Conservation (phyloP, 495 filamentous ascomycete species). For the Hypoxylon fuscum region DNA sequence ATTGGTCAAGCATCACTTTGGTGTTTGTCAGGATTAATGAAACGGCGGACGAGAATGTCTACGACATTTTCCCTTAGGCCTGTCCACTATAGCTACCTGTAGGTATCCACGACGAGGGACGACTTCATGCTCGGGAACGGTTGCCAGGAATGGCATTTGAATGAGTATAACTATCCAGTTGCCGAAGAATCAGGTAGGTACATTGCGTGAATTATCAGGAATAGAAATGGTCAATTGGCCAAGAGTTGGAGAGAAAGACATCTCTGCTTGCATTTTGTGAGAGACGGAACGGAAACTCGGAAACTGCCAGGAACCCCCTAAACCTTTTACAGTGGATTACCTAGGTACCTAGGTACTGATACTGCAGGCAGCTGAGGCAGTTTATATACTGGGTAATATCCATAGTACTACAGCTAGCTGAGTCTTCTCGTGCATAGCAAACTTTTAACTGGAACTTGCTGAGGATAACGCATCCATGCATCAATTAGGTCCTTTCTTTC, state of each 20-base stretch:
- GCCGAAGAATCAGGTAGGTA: not conserved
- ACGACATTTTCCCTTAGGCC: constrained; percentile 1
- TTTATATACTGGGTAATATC: no score
- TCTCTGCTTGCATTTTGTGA: not conserved
- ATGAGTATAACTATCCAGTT: no score
- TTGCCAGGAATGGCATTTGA: constrained; percentile 22
- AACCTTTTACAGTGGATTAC: no score
- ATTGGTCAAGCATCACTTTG: constrained; percentile 19
- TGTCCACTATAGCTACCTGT: constrained; percentile 8
- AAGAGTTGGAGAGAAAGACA: constrained; percentile 7
- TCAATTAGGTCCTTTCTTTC: not conserved
- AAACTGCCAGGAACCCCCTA: no score
- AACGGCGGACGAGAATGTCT: constrained; percentile 12
- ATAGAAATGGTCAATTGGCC: constrained; percentile 21
- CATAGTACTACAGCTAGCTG: no score
- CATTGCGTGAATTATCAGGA: constrained; percentile 18
- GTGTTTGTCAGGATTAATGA: constrained; percentile 7
- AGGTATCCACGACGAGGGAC: constrained; percentile 14
- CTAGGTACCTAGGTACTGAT: no score
- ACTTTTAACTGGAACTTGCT: not conserved
- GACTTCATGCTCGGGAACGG: constrained; percentile 19
- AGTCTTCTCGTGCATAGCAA: no score
- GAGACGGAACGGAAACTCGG: no score
- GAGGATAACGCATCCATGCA: no score
- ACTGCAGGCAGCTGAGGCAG: no score